phyloP scores from a whole-genome alignment of 2,329 filamentous ascomycete species.

The Aspergillus sp. region DNA sequence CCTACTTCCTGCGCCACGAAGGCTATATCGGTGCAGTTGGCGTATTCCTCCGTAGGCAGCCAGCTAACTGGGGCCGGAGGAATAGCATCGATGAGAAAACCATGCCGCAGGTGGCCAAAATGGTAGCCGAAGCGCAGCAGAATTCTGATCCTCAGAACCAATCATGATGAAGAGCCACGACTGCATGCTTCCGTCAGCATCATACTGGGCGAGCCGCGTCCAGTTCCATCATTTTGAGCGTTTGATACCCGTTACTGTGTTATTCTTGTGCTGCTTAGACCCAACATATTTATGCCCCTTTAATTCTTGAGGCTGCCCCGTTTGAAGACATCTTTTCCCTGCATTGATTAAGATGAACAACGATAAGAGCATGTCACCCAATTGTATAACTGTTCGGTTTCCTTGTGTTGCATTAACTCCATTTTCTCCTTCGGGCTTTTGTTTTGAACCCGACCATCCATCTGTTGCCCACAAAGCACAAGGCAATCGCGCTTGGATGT shows the following conservation, averaged over 20 bases:
- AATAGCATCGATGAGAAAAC: conserved; percentile 67
- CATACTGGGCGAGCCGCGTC: conserved; percentile 7
- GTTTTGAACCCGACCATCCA: neutral
- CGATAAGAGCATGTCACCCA: neutral
- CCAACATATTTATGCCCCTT: conserved; percentile 7
- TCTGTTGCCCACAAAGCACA: too few relatives aligned
- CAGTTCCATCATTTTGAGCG: conserved; percentile 20
- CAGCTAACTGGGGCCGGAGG: conserved; percentile 84
- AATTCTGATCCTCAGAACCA: neutral
- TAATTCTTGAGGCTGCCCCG: conserved; percentile 9
- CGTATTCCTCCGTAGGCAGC: conserved; percentile 89
- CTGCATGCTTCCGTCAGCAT: conserved; percentile 9
- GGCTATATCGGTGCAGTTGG: conserved; percentile 93
- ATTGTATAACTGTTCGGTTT: neutral
- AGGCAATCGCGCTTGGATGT: neutral
- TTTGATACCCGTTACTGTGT: conserved; percentile 25
- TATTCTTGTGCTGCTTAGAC: conserved; percentile 15
- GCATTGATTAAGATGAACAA: neutral
- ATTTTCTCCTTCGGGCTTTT: neutral
- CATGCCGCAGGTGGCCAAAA: conserved; percentile 25
- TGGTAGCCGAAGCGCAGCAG: neutral
- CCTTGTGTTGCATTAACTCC: neutral
- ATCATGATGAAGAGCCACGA: conserved; percentile 7
- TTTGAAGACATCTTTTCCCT: conserved; percentile 9
- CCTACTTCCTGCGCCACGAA: conserved; percentile 93